These are phyloP conservation scores for Farysia itapuensis DNA, from an alignment of 1,284 basidiomycete species.

Conservation along the genomic window DNA sequence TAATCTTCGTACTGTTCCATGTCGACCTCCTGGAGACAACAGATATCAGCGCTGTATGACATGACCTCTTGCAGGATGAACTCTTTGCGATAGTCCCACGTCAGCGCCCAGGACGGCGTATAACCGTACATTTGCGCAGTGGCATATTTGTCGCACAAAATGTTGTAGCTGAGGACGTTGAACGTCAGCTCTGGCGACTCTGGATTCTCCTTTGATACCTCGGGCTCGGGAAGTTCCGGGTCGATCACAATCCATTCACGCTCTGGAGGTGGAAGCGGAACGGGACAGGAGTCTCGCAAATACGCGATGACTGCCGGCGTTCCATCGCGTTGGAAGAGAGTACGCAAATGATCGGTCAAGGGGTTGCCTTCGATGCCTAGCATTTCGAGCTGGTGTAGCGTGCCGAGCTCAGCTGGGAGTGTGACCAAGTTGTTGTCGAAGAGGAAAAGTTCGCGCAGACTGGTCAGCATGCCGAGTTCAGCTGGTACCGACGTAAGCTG, in stretches of 20 bases:
- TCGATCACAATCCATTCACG: constrained; percentile 79
- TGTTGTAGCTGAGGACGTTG: constrained; percentile 87
- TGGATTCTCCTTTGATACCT: constrained; percentile 40
- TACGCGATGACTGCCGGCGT: constrained; percentile 83
- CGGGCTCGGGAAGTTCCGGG: constrained; percentile 66
- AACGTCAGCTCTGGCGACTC: constrained; percentile 66
- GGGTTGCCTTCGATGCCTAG: constrained; percentile 96
- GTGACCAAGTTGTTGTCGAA: constrained; percentile 91
- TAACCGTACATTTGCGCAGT: constrained; percentile 92
- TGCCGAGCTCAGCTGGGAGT: constrained; percentile 85
- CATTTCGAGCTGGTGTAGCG: constrained; percentile 86
- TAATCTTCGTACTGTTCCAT: constrained; percentile 90
- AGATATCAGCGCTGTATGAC: constrained; percentile 80
- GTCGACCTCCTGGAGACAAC: constrained; percentile 91
- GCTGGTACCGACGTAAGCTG: constrained; percentile 76
- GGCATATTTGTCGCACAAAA: constrained; percentile 88
- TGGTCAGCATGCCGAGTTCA: constrained; percentile 87
- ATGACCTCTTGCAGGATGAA: constrained; percentile 84
- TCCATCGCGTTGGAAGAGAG: constrained; percentile 87
- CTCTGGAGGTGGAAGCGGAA: constrained; percentile 78
- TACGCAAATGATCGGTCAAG: constrained; percentile 74
- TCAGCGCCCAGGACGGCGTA: constrained; percentile 91
- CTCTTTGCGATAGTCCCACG: constrained; percentile 92
- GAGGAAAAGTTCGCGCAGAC: constrained; percentile 85
- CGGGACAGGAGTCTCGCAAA: constrained; percentile 82